Conservation (phyloP, 2,329 filamentous ascomycete genomes). For the Cladophialophora bantiana region DNA sequence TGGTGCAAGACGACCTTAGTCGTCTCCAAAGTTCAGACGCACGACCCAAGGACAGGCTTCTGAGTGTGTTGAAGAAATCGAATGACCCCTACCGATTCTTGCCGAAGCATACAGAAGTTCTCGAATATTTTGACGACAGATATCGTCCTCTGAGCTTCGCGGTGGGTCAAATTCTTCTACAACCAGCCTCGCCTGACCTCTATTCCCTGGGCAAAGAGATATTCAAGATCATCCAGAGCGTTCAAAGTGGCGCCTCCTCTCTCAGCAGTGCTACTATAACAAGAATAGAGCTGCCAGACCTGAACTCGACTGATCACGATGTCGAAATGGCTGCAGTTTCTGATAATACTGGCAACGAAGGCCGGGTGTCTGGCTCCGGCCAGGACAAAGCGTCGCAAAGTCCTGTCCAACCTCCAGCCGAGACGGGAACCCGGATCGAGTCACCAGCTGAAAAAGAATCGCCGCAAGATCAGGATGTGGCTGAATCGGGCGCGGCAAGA, state of each 20-base stretch:
- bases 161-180: slow-evolving; percentile 50
- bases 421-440: slow-evolving; percentile 1
- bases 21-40: slow-evolving; percentile 59
- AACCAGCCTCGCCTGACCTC: slow-evolving; percentile 51
- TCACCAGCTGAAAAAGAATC: slow-evolving; percentile 2
- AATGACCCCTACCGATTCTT: slow-evolving; percentile 62
- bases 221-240: slow-evolving; percentile 51
- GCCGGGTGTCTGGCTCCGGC: background rate
- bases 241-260: slow-evolving; percentile 46
- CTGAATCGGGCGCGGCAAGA: background rate
- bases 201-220: slow-evolving; percentile 58
- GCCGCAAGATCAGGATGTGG: background rate
- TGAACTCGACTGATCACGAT: slow-evolving; percentile 39
- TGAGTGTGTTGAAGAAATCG: slow-evolving; percentile 60
- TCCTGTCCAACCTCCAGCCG: background rate
- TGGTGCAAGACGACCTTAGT: slow-evolving; percentile 64
- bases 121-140: slow-evolving; percentile 43
- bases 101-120: slow-evolving; percentile 44
- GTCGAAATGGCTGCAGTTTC: slow-evolving; percentile 14
- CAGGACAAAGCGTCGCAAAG: background rate
- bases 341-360: background rate
- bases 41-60: slow-evolving; percentile 59
- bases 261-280: slow-evolving; percentile 51
- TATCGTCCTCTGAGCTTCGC: slow-evolving; percentile 48
- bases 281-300: slow-evolving; percentile 50